phyloP scores from a whole-genome alignment of 768 basidiomycete genomes.

The Gloeophyllum trabeum region DNA sequence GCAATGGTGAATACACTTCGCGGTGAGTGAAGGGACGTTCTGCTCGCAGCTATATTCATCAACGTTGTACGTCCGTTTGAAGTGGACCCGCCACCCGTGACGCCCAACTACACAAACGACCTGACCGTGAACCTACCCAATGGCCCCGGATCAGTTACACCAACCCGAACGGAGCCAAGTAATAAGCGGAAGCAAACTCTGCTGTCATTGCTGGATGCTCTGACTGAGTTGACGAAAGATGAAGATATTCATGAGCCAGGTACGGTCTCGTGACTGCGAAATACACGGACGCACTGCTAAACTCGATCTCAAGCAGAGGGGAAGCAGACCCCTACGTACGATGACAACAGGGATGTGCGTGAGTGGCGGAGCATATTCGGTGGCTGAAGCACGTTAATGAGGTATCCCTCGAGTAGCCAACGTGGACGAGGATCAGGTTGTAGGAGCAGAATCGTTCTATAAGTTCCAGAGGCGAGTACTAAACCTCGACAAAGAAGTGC shows the following conservation, averaged over 20 bases:
- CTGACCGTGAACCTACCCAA: background rate
- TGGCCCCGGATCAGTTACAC: background rate
- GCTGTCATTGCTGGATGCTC: slow-evolving; percentile 32
- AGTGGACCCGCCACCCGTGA: no score
- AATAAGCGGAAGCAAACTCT: slow-evolving; percentile 32
- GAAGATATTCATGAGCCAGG: slow-evolving; percentile 20
- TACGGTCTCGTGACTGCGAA: slow-evolving; percentile 15
- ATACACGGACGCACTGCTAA: no score
- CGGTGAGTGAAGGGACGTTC: no score
- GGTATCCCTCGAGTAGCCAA: slow-evolving; percentile 43
- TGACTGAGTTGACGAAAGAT: slow-evolving; percentile 32
- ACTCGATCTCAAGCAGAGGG: no score
- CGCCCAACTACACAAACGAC: background rate
- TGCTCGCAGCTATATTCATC: no score
- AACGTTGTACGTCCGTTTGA: no score
- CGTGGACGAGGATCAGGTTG: slow-evolving; percentile 61
- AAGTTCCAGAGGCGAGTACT: slow-evolving; percentile 54
- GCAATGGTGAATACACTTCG: no score
- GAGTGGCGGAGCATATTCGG: slow-evolving; percentile 22
- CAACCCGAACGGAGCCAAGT: background rate
- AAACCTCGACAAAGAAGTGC: slow-evolving; percentile 54
- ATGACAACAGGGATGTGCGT: slow-evolving; percentile 60
- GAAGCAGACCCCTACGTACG: no score
- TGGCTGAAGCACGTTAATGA: no score
- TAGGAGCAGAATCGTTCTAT: slow-evolving; percentile 54